Conservation (phyloP, 306 rosid genomes). For the Sicyos baderoa region DNA sequence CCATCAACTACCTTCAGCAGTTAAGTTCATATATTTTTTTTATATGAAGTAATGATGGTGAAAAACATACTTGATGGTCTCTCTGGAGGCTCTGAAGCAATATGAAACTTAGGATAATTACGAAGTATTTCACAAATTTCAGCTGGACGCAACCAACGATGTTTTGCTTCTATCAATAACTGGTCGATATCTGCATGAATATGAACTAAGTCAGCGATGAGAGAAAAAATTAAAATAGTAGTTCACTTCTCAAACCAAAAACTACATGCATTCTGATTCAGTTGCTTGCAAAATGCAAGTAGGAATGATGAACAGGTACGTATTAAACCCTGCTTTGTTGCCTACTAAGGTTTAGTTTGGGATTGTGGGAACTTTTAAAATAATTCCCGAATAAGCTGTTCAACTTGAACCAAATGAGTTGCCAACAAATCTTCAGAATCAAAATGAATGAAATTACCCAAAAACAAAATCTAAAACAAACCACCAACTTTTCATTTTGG, state of each 20-base stretch:
- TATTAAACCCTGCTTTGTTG: neutral
- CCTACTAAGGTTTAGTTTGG: neutral
- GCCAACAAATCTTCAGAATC: neutral
- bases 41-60: neutral
- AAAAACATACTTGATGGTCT: conserved; percentile 70
- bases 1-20: neutral
- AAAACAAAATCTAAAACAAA: neutral
- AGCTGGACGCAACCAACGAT: conserved; percentile 89
- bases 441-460: neutral
- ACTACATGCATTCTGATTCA: neutral
- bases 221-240: neutral
- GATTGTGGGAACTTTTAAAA: too few species aligned
- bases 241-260: neutral
- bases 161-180: conserved; percentile 64
- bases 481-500: neutral
- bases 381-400: neutral
- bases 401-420: neutral
- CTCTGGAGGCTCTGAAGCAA: conserved; percentile 70
- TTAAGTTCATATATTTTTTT: neutral
- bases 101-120: conserved; percentile 55
- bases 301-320: neutral
- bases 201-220: conserved; percentile 16
- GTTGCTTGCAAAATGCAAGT: neutral
- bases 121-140: conserved; percentile 94
- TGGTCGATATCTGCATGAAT: conserved; percentile 58